These are phyloP conservation scores for Coleophoma eucalyptorum DNA, from an alignment of 2,329 filamentous ascomycete genomes.

Conservation along the genomic window DNA sequence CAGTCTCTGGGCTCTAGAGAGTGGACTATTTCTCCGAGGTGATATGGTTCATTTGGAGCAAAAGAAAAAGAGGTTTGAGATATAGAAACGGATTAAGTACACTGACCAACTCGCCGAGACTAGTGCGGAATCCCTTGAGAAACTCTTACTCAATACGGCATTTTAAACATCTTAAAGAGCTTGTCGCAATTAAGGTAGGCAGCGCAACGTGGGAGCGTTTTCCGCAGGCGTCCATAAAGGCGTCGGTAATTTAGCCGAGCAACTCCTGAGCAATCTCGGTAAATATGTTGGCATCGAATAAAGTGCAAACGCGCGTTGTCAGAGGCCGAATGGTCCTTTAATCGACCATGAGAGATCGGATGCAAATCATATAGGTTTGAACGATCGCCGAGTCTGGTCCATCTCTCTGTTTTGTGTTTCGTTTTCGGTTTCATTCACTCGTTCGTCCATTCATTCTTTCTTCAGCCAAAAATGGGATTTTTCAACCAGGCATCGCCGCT, in stretches of 20 bases:
- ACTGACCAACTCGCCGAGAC: no score
- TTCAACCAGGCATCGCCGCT: not conserved
- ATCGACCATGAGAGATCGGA: not conserved
- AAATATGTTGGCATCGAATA: not conserved
- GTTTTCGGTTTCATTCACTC: not conserved
- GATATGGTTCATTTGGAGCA: no score
- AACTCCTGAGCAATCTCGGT: not conserved
- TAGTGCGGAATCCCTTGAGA: no score
- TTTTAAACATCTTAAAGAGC: no score
- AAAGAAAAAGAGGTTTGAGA: no score
- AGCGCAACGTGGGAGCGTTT: no score
- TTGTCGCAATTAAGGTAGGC: no score
- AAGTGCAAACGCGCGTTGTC: slow-evolving; percentile 1
- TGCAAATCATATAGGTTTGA: not conserved
- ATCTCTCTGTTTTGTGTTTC: not conserved
- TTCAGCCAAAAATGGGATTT: not conserved
- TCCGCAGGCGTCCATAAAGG: no score
- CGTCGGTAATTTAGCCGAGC: not conserved
- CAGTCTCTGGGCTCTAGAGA: no score
- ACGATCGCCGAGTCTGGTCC: not conserved
- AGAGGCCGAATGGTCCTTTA: not conserved
- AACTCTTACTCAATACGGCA: no score
- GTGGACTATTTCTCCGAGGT: no score
- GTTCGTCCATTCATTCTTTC: not conserved
- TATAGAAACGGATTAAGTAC: no score